Base-by-base conservation (phyloP, 768 basidiomycete species). In the Tricholoma terreum region DNA sequence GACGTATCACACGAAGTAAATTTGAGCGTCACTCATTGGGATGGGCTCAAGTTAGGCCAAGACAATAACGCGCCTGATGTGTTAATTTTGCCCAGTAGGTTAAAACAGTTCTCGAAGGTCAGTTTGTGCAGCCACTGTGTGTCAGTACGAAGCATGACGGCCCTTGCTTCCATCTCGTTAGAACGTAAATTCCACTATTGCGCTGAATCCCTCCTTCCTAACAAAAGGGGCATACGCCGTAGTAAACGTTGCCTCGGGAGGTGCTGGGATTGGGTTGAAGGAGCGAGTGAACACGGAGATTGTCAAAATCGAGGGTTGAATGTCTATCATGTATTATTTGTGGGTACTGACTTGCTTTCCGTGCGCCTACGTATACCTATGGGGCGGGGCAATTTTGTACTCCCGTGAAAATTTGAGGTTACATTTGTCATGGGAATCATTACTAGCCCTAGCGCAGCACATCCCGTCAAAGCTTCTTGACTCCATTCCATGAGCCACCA, bases 21-120 rank as follows among this genome's bases (percentile, higher is more conserved):
- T 67, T 80, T 99, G 38, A 94, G 97, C 66, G 79, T 97, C 14
- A 86, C 89, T 17, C 96, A 98, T 73, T 81, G 80, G 24, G 73
- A 76, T 22, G 71, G 67, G 3, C 69, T 79, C 30, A 73, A 68
- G 19, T 68, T 84, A 33, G 71, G 68, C 19, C 67, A 59, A 9
- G 73, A 75, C 4, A 80, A 79, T 27, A 75, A 73, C 51, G 85
- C 84, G 0, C 95, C 94, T 1, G 90, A 96, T 67, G 82, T 98
- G 4, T 75, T 98, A 42, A 83, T 99, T 46, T 67, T 95, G 1
- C 94, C 97, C 0, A 95, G 94, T 69, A 81, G 86, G 50, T 76
- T 98, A 52, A 94, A 92, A 71, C 89, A 94, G 17, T 98, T 98
- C 68, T 79, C 84, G 15, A 96, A 94, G 82, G 94, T 92, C 21